Evolutionary conservation across 176 grass and related monocot species (phyloP).

Genomic region (Avena eriantha): DNA sequence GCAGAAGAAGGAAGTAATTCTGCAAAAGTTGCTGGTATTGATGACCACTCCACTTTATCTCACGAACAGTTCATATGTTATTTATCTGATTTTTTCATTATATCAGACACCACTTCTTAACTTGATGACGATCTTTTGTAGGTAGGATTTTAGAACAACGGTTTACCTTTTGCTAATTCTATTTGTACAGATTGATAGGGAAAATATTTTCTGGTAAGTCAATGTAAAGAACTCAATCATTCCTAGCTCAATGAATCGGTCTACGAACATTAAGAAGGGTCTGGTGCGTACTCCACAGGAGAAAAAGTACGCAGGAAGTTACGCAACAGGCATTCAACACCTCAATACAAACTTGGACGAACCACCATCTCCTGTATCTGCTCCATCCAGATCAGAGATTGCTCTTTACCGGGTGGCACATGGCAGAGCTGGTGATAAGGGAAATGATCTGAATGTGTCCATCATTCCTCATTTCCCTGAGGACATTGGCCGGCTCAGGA

Average conservation of each 20-base stretch:
- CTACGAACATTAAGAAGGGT: conserved; percentile 5
- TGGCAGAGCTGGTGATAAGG: conserved; percentile 73
- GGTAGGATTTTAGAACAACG: not conserved
- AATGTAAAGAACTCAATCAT: conserved; percentile 55
- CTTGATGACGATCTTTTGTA: too few species aligned
- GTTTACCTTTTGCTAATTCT: not conserved
- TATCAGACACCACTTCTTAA: too few species aligned
- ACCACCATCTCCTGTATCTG: conserved; percentile 30
- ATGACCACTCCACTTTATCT: conserved; percentile 21
- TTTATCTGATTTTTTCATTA: not conserved
- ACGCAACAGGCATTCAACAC: conserved; percentile 13
- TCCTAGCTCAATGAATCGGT: conserved; percentile 31
- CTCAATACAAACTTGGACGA: not conserved
- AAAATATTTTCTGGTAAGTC: conserved; percentile 66
- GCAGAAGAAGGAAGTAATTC: conserved; percentile 70
- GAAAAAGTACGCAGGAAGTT: conserved; percentile 25
- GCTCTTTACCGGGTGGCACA: conserved; percentile 79
- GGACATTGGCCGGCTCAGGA: conserved; percentile 63
- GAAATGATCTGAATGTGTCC: conserved; percentile 91
- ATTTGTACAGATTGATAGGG: conserved; percentile 65
- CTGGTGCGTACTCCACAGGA: not conserved
- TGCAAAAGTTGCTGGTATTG: conserved; percentile 83
- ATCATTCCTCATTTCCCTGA: conserved; percentile 73
- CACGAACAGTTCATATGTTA: not conserved
- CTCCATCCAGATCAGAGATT: conserved; percentile 59